Percentiles rank a stretch among this genome's conserved stretches.
These are phyloP conservation scores for Zoysia matrella DNA, from an alignment of 202 grass and related monocot genomes.

Conservation along the genomic window DNA sequence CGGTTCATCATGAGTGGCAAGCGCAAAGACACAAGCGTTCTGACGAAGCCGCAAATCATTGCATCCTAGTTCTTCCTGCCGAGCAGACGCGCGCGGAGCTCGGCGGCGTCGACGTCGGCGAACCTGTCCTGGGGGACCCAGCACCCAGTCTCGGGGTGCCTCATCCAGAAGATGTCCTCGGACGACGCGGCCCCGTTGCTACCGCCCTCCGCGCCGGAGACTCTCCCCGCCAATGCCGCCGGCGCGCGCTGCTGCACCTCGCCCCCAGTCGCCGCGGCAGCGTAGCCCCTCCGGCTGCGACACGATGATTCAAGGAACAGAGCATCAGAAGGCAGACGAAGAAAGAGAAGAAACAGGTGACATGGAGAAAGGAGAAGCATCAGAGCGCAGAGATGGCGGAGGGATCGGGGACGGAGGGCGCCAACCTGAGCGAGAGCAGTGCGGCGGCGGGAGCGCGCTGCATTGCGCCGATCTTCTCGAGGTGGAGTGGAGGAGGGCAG, in stretches of 20 bases:
- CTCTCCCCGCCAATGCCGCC: slow-evolving; percentile 3
- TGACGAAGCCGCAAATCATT: neutral
- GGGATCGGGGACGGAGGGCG: neutral
- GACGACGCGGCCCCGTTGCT: neutral
- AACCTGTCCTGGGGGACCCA: slow-evolving; percentile 73
- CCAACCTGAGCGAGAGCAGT: slow-evolving; percentile 17
- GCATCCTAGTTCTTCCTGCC: slow-evolving; percentile 26
- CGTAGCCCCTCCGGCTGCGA: slow-evolving; percentile 41
- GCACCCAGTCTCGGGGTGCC: slow-evolving; percentile 66
- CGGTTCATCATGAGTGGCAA: neutral
- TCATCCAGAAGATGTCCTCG: slow-evolving; percentile 71
- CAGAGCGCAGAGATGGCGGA: neutral
- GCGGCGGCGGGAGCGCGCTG: neutral
- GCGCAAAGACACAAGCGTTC: neutral
- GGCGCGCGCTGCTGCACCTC: neutral
- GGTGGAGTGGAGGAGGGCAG: neutral
- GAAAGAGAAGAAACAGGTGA: neutral
- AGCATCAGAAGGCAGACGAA: neutral
- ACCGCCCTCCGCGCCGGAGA: neutral
- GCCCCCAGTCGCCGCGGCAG: neutral
- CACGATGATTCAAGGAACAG: neutral
- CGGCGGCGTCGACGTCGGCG: slow-evolving; percentile 48
- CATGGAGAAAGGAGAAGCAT: neutral
- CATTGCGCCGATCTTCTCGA: slow-evolving; percentile 15
- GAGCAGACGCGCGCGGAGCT: slow-evolving; percentile 57